phyloP scores from a whole-genome alignment of 73 alveolate genomes.

The Paramecium tetraurelia region DNA sequence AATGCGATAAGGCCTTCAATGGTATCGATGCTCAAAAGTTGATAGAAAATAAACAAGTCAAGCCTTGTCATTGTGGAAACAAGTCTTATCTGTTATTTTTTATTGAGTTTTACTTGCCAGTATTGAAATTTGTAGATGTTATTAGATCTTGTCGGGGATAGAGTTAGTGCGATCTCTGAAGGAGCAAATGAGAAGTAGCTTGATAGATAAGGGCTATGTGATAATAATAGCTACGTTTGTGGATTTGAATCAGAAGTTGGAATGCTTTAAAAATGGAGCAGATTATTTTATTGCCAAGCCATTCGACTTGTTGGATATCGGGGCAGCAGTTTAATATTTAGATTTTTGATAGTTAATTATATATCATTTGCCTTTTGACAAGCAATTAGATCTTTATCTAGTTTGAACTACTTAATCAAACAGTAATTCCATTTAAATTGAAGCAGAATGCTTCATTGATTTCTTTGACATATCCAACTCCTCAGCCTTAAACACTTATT shows the following conservation, averaged over 20 bases:
- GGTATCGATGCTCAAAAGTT: slow-evolving; percentile 24
- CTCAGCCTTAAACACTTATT: background rate
- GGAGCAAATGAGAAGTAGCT: background rate
- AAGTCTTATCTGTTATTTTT: background rate
- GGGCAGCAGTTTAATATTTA: slow-evolving; percentile 48
- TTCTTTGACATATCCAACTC: background rate
- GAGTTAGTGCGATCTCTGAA: background rate
- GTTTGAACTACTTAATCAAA: background rate
- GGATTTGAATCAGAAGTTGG: slow-evolving; percentile 18
- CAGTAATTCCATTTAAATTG: background rate
- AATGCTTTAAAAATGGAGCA: slow-evolving; percentile 23
- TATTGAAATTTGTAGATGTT: background rate
- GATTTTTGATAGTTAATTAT: slow-evolving; percentile 37
- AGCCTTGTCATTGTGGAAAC: slow-evolving; percentile 44
- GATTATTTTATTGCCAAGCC: slow-evolving; percentile 28
- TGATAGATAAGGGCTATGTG: background rate
- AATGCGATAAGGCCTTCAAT: slow-evolving; percentile 35
- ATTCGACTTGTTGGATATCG: slow-evolving; percentile 29
- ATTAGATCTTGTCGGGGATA: background rate
- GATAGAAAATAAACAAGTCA: background rate
- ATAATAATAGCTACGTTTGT: slow-evolving; percentile 7
- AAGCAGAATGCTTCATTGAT: background rate
- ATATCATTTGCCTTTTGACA: background rate
- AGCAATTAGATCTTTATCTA: background rate
- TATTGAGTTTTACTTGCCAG: slow-evolving; percentile 22